These are phyloP conservation scores for Rhizoctonia solani DNA, from an alignment of 1,284 basidiomycete genomes.

Conservation along the genomic window DNA sequence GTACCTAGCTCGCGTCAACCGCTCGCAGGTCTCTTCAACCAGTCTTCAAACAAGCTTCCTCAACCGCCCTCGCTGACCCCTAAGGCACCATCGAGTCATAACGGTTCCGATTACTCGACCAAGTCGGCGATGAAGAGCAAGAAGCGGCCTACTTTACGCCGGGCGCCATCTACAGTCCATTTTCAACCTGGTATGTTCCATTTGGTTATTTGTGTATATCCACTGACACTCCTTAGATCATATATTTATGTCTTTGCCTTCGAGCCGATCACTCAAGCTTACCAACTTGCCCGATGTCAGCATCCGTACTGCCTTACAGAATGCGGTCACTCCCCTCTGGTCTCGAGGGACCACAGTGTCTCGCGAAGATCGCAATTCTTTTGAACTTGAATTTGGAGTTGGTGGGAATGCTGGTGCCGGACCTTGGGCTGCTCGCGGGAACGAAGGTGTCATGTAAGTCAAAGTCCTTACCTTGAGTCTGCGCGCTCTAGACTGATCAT, in stretches of 20 bases:
- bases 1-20: constrained; percentile 22
- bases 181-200: constrained; percentile 28
- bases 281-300: constrained; percentile 22
- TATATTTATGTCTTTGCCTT: constrained; percentile 30
- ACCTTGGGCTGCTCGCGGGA: constrained; percentile 31
- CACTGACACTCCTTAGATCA: constrained; percentile 18
- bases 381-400: constrained; percentile 22
- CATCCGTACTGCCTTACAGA: constrained; percentile 28
- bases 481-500: constrained; percentile 6
- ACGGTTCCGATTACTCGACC: constrained; percentile 30
- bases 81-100: constrained; percentile 31
- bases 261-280: constrained; percentile 30
- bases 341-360: constrained; percentile 26
- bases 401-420: constrained; percentile 21
- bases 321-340: constrained; percentile 23
- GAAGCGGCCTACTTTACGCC: constrained; percentile 25
- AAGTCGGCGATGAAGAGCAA: constrained; percentile 31
- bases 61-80: constrained; percentile 23
- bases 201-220: background rate
- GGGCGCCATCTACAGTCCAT: constrained; percentile 23
- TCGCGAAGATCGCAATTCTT: constrained; percentile 26
- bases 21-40: constrained; percentile 8
- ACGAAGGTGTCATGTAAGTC: constrained; percentile 27
- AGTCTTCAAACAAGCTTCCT: constrained; percentile 22
- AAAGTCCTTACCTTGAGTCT: background rate